Percentiles rank a stretch among this genome's conserved stretches.
Evolutionary conservation across 2,329 filamentous ascomycete species (phyloP).

Genomic region (Ophiocordyceps robertsii): DNA sequence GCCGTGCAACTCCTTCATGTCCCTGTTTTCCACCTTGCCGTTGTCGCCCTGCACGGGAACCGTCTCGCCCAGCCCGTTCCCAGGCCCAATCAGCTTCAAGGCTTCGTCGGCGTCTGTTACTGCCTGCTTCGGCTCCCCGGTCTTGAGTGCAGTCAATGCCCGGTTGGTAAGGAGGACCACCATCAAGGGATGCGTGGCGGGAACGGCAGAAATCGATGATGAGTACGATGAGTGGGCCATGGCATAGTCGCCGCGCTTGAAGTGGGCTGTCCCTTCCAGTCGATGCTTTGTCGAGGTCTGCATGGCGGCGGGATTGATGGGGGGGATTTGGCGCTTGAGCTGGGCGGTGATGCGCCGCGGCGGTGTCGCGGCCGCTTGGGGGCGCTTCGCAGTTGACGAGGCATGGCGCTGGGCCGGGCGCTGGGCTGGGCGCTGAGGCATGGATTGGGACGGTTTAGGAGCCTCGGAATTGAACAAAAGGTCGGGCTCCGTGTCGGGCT

Average conservation of each 20-base stretch:
- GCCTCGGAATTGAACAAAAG: slow-evolving; percentile 42
- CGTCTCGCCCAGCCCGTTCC: slow-evolving; percentile 65
- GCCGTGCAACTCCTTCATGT: slow-evolving; percentile 86
- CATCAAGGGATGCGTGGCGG: slow-evolving; percentile 64
- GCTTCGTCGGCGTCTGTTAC: slow-evolving; percentile 75
- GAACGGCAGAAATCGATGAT: slow-evolving; percentile 60
- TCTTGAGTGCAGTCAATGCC: slow-evolving; percentile 80
- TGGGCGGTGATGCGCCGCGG: slow-evolving; percentile 28
- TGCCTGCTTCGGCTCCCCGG: slow-evolving; percentile 78
- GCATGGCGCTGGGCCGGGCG: slow-evolving; percentile 20
- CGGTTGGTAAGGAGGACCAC: slow-evolving; percentile 90
- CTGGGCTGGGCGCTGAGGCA: slow-evolving; percentile 21
- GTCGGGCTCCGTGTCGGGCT: slow-evolving; percentile 38
- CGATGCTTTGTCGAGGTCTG: slow-evolving; percentile 67
- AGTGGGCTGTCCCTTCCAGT: slow-evolving; percentile 70
- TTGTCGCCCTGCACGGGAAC: slow-evolving; percentile 53
- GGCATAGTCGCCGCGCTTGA: slow-evolving; percentile 88
- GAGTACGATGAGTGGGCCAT: slow-evolving; percentile 75
- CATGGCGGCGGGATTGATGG: slow-evolving; percentile 54
- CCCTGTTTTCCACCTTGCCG: slow-evolving; percentile 50
- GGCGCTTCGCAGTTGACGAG: slow-evolving; percentile 15
- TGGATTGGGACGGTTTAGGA: slow-evolving; percentile 19
- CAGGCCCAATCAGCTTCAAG: slow-evolving; percentile 64
- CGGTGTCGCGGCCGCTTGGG: slow-evolving; percentile 15
- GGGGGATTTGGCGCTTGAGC: slow-evolving; percentile 47